These are phyloP conservation scores for Fusarium mangiferae DNA, from an alignment of 2,329 filamentous ascomycete species.

Conservation along the genomic window DNA sequence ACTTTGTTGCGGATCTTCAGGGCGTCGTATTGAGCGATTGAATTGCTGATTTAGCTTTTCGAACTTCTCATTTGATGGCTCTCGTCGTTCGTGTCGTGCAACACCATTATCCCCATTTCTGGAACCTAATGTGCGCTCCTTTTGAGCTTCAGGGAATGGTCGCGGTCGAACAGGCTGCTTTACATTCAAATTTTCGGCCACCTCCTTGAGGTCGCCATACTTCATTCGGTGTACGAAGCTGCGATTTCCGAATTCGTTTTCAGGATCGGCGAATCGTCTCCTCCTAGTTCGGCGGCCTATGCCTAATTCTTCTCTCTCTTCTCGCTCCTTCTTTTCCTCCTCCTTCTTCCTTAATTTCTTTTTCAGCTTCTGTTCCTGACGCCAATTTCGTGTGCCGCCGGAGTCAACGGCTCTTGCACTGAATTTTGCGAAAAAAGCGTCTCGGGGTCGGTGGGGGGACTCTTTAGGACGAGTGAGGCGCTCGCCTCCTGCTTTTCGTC, in stretches of 20 bases:
- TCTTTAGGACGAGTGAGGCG: constrained; percentile 3
- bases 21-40: neutral
- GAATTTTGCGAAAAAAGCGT: constrained; percentile 35
- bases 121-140: constrained; percentile 10
- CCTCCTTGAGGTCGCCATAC: constrained; percentile 52
- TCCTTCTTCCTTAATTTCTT: constrained; percentile 62
- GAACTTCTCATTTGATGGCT: neutral
- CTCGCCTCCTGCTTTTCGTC: neutral
- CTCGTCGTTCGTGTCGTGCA: neutral
- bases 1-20: neutral
- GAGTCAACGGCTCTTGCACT: constrained; percentile 44
- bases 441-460: constrained; percentile 7
- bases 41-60: neutral
- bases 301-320: constrained; percentile 49
- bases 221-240: constrained; percentile 67
- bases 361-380: constrained; percentile 58
- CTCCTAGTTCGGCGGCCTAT: constrained; percentile 57
- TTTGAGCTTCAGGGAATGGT: constrained; percentile 29
- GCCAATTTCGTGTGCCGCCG: constrained; percentile 41
- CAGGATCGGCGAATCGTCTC: constrained; percentile 63
- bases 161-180: constrained; percentile 43
- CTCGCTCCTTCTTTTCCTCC: constrained; percentile 50
- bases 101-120: neutral
- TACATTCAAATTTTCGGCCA: constrained; percentile 39
- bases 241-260: constrained; percentile 61